These are phyloP conservation scores for Ophiocordyceps camponoti-saundersi DNA, from an alignment of 2,329 filamentous ascomycete genomes.

Conservation along the genomic window DNA sequence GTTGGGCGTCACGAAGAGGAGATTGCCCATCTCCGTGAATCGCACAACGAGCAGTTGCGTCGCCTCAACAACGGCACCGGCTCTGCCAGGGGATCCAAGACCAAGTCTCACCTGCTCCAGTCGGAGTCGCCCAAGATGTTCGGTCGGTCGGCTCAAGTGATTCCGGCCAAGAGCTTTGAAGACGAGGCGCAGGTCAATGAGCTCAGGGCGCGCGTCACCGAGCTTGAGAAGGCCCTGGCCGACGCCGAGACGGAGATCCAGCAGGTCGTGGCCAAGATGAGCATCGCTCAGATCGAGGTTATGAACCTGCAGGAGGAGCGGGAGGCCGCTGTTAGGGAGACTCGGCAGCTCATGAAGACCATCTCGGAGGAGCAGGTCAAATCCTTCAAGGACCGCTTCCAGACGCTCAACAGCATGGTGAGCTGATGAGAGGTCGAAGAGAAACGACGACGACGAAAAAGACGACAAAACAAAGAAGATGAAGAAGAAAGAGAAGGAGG, in stretches of 20 bases:
- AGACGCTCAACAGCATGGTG: constrained; percentile 10
- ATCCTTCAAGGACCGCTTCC: constrained; percentile 19
- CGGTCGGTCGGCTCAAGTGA: constrained; percentile 22
- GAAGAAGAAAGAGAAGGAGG: background rate
- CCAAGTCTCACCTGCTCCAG: constrained; percentile 17
- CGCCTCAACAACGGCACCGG: constrained; percentile 41
- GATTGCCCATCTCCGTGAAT: constrained; percentile 56
- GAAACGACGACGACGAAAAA: too few relatives aligned
- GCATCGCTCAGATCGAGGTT: constrained; percentile 66
- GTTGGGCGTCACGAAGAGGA: constrained; percentile 78
- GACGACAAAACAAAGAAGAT: background rate
- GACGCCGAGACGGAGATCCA: constrained; percentile 59
- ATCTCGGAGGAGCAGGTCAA: constrained; percentile 48
- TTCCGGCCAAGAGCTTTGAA: constrained; percentile 48
- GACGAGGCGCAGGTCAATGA: constrained; percentile 59
- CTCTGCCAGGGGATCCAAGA: constrained; percentile 12
- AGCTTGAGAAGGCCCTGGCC: constrained; percentile 59
- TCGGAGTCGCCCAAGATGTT: constrained; percentile 16
- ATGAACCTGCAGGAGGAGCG: constrained; percentile 60
- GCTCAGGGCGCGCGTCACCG: constrained; percentile 62
- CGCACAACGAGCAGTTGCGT: constrained; percentile 58
- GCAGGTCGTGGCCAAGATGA: constrained; percentile 66
- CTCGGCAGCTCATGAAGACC: constrained; percentile 48
- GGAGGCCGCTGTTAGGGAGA: constrained; percentile 58
- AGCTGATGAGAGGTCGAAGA: background rate